Evolutionary conservation across 805 yeast species (phyloP), one percentile per base, ranked within the genome.

Genomic region (Maudiozyma serrabonitensis): DNA sequence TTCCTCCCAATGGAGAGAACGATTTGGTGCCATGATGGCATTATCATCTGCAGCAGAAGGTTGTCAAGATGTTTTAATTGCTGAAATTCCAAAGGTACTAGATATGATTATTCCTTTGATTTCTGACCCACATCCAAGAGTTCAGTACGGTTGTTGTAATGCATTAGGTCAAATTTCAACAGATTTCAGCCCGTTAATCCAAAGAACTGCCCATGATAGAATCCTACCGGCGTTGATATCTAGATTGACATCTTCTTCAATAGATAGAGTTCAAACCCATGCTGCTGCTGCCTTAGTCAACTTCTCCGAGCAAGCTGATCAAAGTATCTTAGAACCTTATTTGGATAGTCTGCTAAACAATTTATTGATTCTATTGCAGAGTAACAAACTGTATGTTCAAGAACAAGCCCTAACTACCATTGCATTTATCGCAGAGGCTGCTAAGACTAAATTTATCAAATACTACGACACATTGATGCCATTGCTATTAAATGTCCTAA

Each of bases 261-360:
- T 84, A 50, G 91, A 95, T 46, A 75, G 98, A 61, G 99, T 93
- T 23, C 98, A 91, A 70, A 87, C 96, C 0, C 99, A 93, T 63
- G 98, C 97, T 16, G 97, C 99, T 41, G 99, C 99, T 47, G 99
- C 99, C 0, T 74, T 91, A 59, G 98, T 93, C 43, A 93, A 93
- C 66, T 93, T 93, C 65, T 80, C 91, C 40, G 99, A 93, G 68
- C 88, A 85, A 54, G 96, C 98, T 2, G 71, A 87, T 6, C 85
- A 87, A 61, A 95, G 86, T 53, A 79, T 82, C 11, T 71, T 93
- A 57, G 96, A 89, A 61, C 98, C 98, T n/a, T 90, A 85, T 60
- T 74, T 93, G 61, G 99, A 93, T 65, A 80, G 75, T 56, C 71
- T 93, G 59, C 73, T 93, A 50, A 75, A 80, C 34, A 84, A 87